Evolutionary conservation across 163 green algal genomes (phyloP).

Genomic region (Chlorella variabilis): DNA sequence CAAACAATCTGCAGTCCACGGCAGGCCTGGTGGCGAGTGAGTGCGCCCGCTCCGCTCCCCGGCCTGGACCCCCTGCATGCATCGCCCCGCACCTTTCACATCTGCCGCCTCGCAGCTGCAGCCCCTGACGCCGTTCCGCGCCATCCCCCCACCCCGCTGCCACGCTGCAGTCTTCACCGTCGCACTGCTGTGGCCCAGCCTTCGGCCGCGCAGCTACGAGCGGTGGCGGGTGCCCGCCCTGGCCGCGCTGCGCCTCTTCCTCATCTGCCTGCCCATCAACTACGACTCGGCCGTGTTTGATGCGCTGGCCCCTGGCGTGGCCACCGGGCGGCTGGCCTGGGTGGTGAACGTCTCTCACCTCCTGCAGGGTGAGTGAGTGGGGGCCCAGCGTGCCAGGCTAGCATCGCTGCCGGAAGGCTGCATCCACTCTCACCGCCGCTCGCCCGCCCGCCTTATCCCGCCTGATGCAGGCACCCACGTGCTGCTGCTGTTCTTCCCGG

Average conservation of each 20-base stretch:
- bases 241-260: neutral
- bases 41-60: no score
- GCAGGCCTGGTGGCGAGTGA: neutral
- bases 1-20: neutral
- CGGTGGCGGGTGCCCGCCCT: neutral
- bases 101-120: no score
- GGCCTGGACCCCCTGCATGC: no score
- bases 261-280: constrained; percentile 3
- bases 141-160: no score
- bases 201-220: neutral
- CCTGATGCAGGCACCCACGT: neutral
- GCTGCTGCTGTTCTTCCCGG: neutral
- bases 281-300: neutral
- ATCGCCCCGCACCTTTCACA: no score
- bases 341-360: neutral
- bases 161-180: neutral
- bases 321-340: neutral
- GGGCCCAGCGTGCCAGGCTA: no score
- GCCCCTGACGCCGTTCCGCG: neutral
- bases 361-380: neutral
- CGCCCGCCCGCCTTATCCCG: no score
- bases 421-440: no score
- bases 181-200: neutral
- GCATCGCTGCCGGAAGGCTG: no score
- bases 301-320: neutral